A percentile compares a stretch with the other conserved stretches of the same genome.
phyloP scores from a whole-genome alignment of 805 yeast species.

The Hanseniaspora meyeri region DNA sequence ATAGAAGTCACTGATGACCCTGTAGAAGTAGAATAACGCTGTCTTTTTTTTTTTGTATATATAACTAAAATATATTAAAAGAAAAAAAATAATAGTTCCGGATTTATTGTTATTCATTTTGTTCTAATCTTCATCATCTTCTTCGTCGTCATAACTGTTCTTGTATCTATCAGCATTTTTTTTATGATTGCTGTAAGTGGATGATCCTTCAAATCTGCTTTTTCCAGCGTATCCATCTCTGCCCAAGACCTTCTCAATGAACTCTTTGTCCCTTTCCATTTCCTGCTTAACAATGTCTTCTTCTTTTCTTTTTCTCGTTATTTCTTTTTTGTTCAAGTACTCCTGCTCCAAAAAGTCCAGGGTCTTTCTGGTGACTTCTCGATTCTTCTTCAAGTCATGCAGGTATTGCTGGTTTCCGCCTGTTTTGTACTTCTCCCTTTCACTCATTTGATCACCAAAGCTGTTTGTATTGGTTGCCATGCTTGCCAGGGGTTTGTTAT shows the following conservation, averaged over 20 bases:
- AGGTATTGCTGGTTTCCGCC: background rate
- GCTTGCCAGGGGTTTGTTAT: slow-evolving; percentile 66
- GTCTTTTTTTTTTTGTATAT: background rate
- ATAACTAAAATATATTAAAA: background rate
- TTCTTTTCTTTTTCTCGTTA: slow-evolving; percentile 34
- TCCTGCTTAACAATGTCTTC: slow-evolving; percentile 26
- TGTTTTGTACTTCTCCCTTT: background rate
- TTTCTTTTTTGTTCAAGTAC: slow-evolving; percentile 32
- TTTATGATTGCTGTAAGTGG: background rate
- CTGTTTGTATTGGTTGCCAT: slow-evolving; percentile 19
- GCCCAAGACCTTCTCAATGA: slow-evolving; percentile 18
- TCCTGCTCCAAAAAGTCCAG: slow-evolving; percentile 28
- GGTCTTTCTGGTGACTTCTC: slow-evolving; percentile 28
- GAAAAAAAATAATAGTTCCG: background rate
- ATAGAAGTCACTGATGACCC: background rate
- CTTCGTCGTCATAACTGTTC: background rate
- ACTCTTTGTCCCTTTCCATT: slow-evolving; percentile 29
- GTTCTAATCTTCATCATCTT: background rate
- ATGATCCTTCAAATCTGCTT: background rate
- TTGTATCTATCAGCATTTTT: background rate
- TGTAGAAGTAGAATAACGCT: background rate
- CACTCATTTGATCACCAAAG: background rate
- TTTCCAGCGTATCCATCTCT: background rate
- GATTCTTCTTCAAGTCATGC: slow-evolving; percentile 23
- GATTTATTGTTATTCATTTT: background rate